Conservation (phyloP, 139 green algal genomes). For the Closterium sp. region DNA sequence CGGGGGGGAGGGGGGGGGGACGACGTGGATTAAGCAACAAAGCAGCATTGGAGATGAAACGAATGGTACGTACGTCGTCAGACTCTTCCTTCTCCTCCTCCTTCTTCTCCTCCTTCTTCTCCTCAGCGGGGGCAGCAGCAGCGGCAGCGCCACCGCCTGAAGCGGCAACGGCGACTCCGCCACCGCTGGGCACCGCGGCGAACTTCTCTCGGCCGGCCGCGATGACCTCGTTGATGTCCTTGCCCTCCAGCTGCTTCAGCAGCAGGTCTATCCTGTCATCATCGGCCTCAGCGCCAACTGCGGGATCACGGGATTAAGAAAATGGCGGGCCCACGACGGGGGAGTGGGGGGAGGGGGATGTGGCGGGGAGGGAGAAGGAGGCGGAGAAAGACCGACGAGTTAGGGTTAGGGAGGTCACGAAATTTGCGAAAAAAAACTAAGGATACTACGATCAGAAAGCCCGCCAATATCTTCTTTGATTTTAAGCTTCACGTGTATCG, state of each 20-base stretch:
- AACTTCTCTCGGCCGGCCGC: slow-evolving; percentile 65
- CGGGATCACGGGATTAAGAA: background rate
- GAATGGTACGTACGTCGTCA: slow-evolving; percentile 24
- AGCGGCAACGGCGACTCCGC: slow-evolving; percentile 22
- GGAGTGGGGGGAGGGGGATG: background rate
- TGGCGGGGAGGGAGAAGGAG: background rate
- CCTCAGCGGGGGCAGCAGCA: slow-evolving; percentile 18
- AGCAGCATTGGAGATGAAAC: background rate
- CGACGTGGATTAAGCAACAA: background rate
- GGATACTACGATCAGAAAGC: no score
- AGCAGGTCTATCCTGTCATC: slow-evolving; percentile 61
- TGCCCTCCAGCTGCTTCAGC: slow-evolving; percentile 73
- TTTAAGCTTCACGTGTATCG: no score
- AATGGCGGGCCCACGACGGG: background rate
- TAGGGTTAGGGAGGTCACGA: no score
- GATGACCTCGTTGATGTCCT: slow-evolving; percentile 71
- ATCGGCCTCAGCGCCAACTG: slow-evolving; percentile 66
- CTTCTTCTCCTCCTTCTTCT: slow-evolving; percentile 56
- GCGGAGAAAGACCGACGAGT: no score
- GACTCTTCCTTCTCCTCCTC: slow-evolving; percentile 61
- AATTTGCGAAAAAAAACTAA: no score
- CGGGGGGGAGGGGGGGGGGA: background rate
- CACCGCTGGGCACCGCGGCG: slow-evolving; percentile 65
- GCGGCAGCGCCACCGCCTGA: slow-evolving; percentile 51
- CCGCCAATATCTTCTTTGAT: no score